These are phyloP conservation scores for Candida sp. DNA, from an alignment of 1,139 yeast species.

Conservation along the genomic window DNA sequence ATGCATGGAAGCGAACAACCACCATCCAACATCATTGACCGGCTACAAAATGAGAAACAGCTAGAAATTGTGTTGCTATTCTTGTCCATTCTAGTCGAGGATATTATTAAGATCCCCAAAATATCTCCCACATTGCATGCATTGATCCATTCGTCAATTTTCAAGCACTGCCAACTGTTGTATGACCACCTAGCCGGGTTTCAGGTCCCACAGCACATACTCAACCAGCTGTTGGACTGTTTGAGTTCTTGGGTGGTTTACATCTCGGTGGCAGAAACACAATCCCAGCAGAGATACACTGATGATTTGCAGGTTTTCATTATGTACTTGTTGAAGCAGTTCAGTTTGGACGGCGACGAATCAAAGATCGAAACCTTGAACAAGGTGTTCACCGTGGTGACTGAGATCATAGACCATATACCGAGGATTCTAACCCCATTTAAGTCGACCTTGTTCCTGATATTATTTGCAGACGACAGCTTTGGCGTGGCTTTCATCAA, in stretches of 20 bases:
- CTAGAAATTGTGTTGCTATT: conserved; percentile 26
- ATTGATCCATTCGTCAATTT: conserved; percentile 14
- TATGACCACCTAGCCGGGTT: conserved; percentile 9
- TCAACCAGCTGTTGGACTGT: conserved; percentile 30
- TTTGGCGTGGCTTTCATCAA: conserved; percentile 44
- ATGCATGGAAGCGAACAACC: not conserved
- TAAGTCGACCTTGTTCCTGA: conserved; percentile 20
- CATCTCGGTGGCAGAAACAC: conserved; percentile 36
- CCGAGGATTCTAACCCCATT: conserved; percentile 40
- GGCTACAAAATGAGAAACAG: conserved; percentile 7
- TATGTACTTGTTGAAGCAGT: conserved; percentile 25
- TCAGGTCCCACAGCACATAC: conserved; percentile 2
- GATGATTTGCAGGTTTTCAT: conserved; percentile 20
- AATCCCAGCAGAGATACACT: conserved; percentile 37
- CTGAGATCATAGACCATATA: conserved; percentile 52
- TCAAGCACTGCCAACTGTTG: conserved; percentile 9
- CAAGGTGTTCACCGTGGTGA: conserved; percentile 37
- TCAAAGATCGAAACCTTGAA: conserved; percentile 24
- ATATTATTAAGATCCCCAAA: conserved; percentile 41
- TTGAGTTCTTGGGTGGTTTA: conserved; percentile 39
- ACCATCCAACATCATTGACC: not conserved
- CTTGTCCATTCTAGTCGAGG: conserved; percentile 61
- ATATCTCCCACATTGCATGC: conserved; percentile 14
- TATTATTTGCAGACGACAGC: conserved; percentile 39
- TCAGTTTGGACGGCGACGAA: conserved; percentile 15